phyloP scores from a whole-genome alignment of 495 filamentous ascomycete genomes.

The Sphaerosporella brunnea region DNA sequence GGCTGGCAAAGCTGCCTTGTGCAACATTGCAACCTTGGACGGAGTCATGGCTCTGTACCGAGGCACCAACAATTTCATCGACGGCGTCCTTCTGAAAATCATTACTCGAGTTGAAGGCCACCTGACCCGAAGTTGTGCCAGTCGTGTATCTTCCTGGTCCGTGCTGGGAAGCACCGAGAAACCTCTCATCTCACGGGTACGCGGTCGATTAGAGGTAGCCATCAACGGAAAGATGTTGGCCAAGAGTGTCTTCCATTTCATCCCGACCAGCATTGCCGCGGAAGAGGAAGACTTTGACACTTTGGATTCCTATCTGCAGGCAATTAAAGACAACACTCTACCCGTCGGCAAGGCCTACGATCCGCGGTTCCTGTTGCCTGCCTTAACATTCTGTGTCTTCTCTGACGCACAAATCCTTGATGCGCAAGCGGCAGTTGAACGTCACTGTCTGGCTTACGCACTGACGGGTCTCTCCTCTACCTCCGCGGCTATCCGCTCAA shows the following conservation, averaged over 20 bases:
- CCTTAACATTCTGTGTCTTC: slow-evolving; percentile 16
- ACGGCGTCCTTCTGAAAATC: slow-evolving; percentile 16
- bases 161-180: slow-evolving; percentile 15
- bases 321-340: neutral
- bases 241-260: slow-evolving; percentile 15
- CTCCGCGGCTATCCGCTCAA: slow-evolving; percentile 9
- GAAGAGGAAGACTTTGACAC: neutral
- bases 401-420: slow-evolving; percentile 8
- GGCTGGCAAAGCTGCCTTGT: slow-evolving; percentile 11
- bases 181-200: slow-evolving; percentile 19
- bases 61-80: slow-evolving; percentile 16
- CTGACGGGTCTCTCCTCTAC: slow-evolving; percentile 18
- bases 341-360: slow-evolving; percentile 15
- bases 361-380: slow-evolving; percentile 18
- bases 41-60: slow-evolving; percentile 19
- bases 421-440: slow-evolving; percentile 17
- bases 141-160: slow-evolving; percentile 13
- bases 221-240: slow-evolving; percentile 17
- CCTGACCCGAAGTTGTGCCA: slow-evolving; percentile 15
- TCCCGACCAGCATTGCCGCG: neutral
- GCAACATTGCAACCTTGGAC: slow-evolving; percentile 20
- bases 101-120: slow-evolving; percentile 17
- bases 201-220: slow-evolving; percentile 12
- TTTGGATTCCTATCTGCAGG: neutral
- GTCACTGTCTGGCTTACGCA: slow-evolving; percentile 17